Base-by-base conservation (phyloP, 345 rosid genomes). In the Salix viminalis region DNA sequence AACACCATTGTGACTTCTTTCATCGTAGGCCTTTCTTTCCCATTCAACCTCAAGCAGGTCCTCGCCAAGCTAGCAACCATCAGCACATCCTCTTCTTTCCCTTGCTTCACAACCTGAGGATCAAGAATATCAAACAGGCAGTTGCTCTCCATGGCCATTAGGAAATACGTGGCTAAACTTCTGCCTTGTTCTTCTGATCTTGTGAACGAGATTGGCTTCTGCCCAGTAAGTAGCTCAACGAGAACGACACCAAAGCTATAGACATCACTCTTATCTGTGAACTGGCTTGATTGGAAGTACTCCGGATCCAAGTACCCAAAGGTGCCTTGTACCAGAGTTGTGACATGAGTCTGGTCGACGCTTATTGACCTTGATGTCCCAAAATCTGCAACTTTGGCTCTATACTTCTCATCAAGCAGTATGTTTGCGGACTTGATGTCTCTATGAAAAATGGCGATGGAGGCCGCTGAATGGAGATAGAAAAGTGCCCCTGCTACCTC, bases 11-110 rank as follows among this genome's bases (percentile, higher is more conserved):
- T 36, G 36, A 61, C 76, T 24, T n/a, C 54, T 16, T 60, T 61
- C 68, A 73, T 73, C 7, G 76, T 61, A 2, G 76, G 76, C 36
- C 76, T 39, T 18, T 73, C 62, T 13, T 41, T 73, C 15, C 76
- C 56, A 4, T 73, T 61, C 56, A 58, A 21, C 37, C 41, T 39
- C 56, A 61, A 26, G 28, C 76, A 73, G 24, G 54, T 41, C 62
- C 32, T 73, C 7, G 76, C 69, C 26, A 39, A 16, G 36, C 15
- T 14, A 12, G 76, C 76, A 12, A 73, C 54, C 2, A 39, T 24
- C 21, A 32, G 1, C 3, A 61, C 24, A 14, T 36, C 76, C 60
- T 73, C 56, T 37, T 58, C 15, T 2, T 0, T 24, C 12, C 52
- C 56, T 9, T 73, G 37, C 37, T 39, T 73, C 9, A 30, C 2